phyloP scores from a whole-genome alignment of 2,329 filamentous ascomycete genomes.

The Penicillium italicum region DNA sequence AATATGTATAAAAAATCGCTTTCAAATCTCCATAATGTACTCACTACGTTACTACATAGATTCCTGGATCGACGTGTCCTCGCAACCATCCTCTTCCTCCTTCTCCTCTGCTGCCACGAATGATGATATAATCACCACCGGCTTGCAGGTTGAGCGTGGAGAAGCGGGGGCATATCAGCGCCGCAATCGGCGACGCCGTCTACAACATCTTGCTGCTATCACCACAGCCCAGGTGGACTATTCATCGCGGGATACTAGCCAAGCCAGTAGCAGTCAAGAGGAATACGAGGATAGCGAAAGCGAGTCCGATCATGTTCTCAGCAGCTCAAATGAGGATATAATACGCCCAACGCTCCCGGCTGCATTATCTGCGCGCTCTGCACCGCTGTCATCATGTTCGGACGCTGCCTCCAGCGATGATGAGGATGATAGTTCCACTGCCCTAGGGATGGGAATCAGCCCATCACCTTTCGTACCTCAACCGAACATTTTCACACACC shows the following conservation, averaged over 20 bases:
- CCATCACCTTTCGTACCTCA: constrained; percentile 69
- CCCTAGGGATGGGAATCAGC: constrained; percentile 64
- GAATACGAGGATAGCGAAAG: constrained; percentile 93
- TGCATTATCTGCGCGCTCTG: constrained; percentile 23
- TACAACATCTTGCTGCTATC: constrained; percentile 34
- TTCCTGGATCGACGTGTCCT: constrained; percentile 93
- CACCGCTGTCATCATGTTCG: constrained; percentile 25
- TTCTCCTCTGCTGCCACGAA: constrained; percentile 68
- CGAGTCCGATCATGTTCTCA: constrained; percentile 72
- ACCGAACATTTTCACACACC: constrained; percentile 88
- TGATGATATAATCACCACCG: constrained; percentile 88
- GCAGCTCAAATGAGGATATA: constrained; percentile 60
- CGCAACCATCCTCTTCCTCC: constrained; percentile 89
- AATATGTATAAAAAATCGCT: constrained; percentile 19
- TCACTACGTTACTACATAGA: constrained; percentile 59
- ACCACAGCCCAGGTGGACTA: constrained; percentile 42
- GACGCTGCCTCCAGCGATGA: constrained; percentile 47
- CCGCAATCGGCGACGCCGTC: constrained; percentile 53
- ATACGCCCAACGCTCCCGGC: constrained; percentile 25
- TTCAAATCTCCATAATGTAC: constrained; percentile 35
- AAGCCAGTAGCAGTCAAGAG: constrained; percentile 73
- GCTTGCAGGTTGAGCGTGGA: constrained; percentile 69
- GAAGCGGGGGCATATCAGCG: constrained; percentile 50
- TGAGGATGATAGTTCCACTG: constrained; percentile 77
- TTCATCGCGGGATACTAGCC: constrained; percentile 44